Conservation (phyloP, 257 asterid species). For the Echium plantagineum region DNA sequence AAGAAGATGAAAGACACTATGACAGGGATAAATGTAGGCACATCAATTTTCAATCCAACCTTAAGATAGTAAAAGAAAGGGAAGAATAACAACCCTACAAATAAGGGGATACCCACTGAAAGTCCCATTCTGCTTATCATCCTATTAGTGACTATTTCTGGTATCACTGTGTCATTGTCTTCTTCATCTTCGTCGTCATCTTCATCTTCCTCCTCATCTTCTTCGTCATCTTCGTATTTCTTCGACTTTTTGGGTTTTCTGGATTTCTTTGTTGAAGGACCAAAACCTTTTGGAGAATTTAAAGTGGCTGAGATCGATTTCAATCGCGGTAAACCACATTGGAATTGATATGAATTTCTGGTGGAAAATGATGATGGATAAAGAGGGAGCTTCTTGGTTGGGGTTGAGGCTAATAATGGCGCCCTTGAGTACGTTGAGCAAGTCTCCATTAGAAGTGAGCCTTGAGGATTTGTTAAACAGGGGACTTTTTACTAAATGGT, state of each 20-base stretch:
- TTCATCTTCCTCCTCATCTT: slow-evolving; percentile 23
- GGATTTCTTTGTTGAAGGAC: slow-evolving; percentile 46
- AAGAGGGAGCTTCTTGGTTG: slow-evolving; percentile 24
- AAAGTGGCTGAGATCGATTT: slow-evolving; percentile 46
- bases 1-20: slow-evolving; percentile 80
- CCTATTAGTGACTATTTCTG: slow-evolving; percentile 88
- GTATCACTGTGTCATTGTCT: slow-evolving; percentile 52
- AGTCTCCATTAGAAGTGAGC: slow-evolving; percentile 9
- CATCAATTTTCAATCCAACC: slow-evolving; percentile 74
- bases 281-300: slow-evolving; percentile 78
- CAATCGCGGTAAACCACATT: slow-evolving; percentile 11
- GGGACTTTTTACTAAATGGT: background rate
- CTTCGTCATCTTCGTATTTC: slow-evolving; percentile 32
- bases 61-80: slow-evolving; percentile 90
- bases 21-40: slow-evolving; percentile 85
- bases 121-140: slow-evolving; percentile 77
- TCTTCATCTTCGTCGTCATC: slow-evolving; percentile 32
- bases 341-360: slow-evolving; percentile 13
- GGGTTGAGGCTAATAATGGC: slow-evolving; percentile 12
- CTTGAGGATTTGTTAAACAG: background rate
- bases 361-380: slow-evolving; percentile 16
- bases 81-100: slow-evolving; percentile 65
- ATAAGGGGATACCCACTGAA: slow-evolving; percentile 79
- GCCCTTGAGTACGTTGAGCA: slow-evolving; percentile 9
- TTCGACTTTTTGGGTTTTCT: slow-evolving; percentile 39